Base-by-base conservation (phyloP, 2,329 filamentous ascomycete species). In the Corniculantispora saksenae region DNA sequence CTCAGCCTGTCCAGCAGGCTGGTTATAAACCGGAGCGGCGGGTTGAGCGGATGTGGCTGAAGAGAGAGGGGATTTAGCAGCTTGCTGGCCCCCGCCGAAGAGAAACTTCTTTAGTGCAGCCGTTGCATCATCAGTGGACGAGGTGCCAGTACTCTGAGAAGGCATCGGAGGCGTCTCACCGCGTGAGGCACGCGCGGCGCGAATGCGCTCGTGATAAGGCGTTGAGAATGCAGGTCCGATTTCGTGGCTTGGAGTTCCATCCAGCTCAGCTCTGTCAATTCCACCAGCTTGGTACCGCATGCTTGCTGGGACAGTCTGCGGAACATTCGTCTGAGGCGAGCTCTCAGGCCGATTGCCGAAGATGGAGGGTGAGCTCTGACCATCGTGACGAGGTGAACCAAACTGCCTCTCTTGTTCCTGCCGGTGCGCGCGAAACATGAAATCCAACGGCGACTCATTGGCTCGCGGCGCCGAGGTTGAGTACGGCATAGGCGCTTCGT, bases 351-450 rank as follows among this genome's bases (percentile, higher is more conserved):
- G 17, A 10, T 25, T 10, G 4, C 43, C 27, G 6, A 58, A 38
- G 21, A 58, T n/a, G 15, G 61, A 58, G 5, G 61, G 53, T 3
- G 61, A 64, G 38, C 76, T 72, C 23, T 70, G 69, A 70, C 79
- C 65, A 71, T 78, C 69, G 70, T 83, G 68, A 61, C 82, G 81
- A 19, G 83, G 69, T 84, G 87, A 23, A 82, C 82, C 66, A 29
- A 82, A 82, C 54, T 83, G 84, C 66, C 84, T 83, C 61, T 89
- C 88, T 73, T 88, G 91, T 76, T 95, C 91, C 67, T 91, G 90
- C 58, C 91, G 87, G 70, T 97, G 91, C 40, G 93, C 93, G 67
- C 90, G 90, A 81, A 98, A 98, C 74, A 98, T 90, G 68, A 97
- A 85, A 72, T 98, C 94, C 5, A 98, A 82, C 1, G 94, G 93